A percentile compares a stretch with the other conserved stretches of the same genome.
Conservation (phyloP, 2,329 filamentous ascomycete species). For the Didymellaceae sp. region DNA sequence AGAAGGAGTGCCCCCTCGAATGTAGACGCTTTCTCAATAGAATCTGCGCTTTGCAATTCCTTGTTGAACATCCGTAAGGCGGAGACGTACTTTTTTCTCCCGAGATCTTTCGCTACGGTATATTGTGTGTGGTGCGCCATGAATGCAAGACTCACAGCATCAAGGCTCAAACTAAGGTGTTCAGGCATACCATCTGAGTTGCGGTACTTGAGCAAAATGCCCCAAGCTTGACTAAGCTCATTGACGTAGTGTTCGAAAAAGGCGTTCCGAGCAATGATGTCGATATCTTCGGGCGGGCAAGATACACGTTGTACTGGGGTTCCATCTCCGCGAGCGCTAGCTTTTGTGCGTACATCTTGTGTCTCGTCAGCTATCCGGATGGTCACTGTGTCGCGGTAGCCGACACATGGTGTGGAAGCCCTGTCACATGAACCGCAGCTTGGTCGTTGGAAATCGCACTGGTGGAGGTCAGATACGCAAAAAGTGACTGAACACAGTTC, state of each 20-base stretch:
- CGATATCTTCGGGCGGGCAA: slow-evolving; percentile 27
- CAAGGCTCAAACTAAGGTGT: slow-evolving; percentile 33
- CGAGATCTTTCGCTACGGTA: slow-evolving; percentile 27
- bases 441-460: slow-evolving; percentile 35
- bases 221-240: slow-evolving; percentile 34
- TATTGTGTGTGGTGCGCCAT: slow-evolving; percentile 28
- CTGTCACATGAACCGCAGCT: slow-evolving; percentile 33
- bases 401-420: slow-evolving; percentile 23
- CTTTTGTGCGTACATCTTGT: slow-evolving; percentile 26
- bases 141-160: slow-evolving; percentile 40
- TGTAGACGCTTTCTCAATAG: slow-evolving; percentile 20
- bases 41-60: slow-evolving; percentile 22
- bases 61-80: slow-evolving; percentile 31
- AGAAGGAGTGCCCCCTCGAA: slow-evolving; percentile 34
- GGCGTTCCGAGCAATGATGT: slow-evolving; percentile 26
- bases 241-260: slow-evolving; percentile 38
- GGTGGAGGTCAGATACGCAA: too few relatives aligned
- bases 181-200: slow-evolving; percentile 21
- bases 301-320: neutral
- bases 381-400: slow-evolving; percentile 33
- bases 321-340: slow-evolving; percentile 5
- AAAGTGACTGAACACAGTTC: too few relatives aligned
- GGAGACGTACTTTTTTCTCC: slow-evolving; percentile 32
- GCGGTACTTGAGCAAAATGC: slow-evolving; percentile 29
- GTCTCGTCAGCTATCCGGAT: slow-evolving; percentile 36